Conservation (phyloP, 441 rosid species). For the Populus hybrid region DNA sequence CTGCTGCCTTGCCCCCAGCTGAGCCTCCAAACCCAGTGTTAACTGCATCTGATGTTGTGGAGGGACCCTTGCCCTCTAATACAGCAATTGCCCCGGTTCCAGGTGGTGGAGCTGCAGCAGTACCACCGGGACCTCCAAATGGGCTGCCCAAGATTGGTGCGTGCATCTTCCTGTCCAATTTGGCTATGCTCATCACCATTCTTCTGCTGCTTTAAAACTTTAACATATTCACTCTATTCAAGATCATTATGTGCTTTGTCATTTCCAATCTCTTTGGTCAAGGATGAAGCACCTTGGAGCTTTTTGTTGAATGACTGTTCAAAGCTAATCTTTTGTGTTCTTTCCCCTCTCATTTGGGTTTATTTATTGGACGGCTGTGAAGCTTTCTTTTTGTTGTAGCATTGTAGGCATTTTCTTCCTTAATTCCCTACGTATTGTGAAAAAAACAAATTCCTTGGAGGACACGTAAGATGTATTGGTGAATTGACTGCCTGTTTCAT, state of each 20-base stretch:
- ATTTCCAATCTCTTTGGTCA: constrained; percentile 4
- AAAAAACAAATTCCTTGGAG: neutral
- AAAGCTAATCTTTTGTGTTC: neutral
- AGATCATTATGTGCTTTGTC: constrained; percentile 3
- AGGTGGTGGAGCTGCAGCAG: constrained; percentile 20
- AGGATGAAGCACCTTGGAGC: constrained; percentile 16
- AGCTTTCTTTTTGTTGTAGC: neutral
- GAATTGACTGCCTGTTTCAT: neutral
- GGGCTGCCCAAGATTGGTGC: constrained; percentile 45
- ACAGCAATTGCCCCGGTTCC: constrained; percentile 25
- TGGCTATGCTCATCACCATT: constrained; percentile 31
- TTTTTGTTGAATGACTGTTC: constrained; percentile 12
- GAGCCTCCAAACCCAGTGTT: constrained; percentile 70
- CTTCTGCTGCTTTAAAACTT: constrained; percentile 41
- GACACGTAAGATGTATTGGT: neutral
- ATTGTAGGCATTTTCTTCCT: neutral
- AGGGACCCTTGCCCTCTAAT: constrained; percentile 67
- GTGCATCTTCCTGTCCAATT: constrained; percentile 29
- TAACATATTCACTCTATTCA: neutral
- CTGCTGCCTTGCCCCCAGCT: constrained; percentile 51
- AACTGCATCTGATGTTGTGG: constrained; percentile 48
- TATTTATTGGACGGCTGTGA: neutral
- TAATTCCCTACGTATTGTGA: neutral
- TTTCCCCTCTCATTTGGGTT: neutral
- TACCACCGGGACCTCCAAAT: constrained; percentile 27